These are phyloP conservation scores for Plasmodium billcollinsi DNA, from an alignment of 169 alveolate species.

Conservation along the genomic window DNA sequence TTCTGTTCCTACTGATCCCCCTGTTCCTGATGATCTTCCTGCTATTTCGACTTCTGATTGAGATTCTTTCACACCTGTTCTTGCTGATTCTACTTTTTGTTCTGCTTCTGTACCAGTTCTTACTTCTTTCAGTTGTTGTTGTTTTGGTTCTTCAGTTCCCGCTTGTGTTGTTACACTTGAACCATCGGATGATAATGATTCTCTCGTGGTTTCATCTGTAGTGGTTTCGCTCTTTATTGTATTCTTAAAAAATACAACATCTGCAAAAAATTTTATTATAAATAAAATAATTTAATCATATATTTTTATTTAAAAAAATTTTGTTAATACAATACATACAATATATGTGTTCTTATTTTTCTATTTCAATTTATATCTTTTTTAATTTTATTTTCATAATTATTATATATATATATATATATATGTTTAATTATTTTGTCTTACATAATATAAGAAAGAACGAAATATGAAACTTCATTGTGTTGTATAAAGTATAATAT, in stretches of 20 bases:
- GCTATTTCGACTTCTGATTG: neutral
- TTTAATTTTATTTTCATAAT: neutral
- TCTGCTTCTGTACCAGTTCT: neutral
- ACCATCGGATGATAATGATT: neutral
- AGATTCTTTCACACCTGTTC: neutral
- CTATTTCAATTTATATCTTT: neutral
- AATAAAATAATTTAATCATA: neutral
- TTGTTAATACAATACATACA: no score
- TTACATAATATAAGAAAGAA: constrained; percentile 32
- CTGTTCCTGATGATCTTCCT: neutral
- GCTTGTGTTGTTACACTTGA: neutral
- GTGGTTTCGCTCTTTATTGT: constrained; percentile 3
- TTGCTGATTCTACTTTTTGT: neutral
- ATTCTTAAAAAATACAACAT: constrained; percentile 13
- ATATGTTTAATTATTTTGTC: constrained; percentile 9
- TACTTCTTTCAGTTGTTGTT: neutral
- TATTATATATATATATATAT: no score
- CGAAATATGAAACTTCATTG: constrained; percentile 35
- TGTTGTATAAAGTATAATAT: neutral
- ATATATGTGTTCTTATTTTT: neutral
- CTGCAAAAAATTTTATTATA: constrained; percentile 7
- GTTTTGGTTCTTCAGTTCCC: neutral
- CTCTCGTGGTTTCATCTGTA: neutral
- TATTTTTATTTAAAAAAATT: neutral
- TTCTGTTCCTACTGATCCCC: neutral